Base-by-base conservation (phyloP, 2,329 filamentous ascomycete species). In the Ceratocystis alfenasii region DNA sequence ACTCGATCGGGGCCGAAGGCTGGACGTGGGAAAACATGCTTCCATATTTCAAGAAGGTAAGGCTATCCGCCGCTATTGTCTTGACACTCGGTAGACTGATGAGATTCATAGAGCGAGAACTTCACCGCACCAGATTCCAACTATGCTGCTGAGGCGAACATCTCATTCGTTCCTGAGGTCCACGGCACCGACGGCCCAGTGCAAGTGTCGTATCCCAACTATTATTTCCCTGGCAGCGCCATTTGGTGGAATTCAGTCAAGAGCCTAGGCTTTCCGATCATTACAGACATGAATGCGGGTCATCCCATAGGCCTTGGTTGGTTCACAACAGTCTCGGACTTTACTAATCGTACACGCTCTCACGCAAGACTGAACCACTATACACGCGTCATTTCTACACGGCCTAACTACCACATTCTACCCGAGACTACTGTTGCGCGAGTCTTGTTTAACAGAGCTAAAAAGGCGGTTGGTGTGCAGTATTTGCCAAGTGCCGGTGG, bases 401-500 rank as follows among this genome's bases (percentile, higher is more conserved):
- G 83, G 60, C 78, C 81, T 0, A 85, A 86, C 66, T 78, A 87
- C 1, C 81, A 87, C 66, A 76, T 87, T 3, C 75, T 87, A 0
- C 75, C 80, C 0, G 78, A 86, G 69, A 78, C 80, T 1, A 81
- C 81, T 66, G 83, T 87, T 0, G 74, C 79, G 1, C 78, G 78
- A 2, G 77, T 86, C 0, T 66, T 85, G 4, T 82, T 86, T 62
- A 69, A 75, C 4, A 76, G 81, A 3, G 75, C 77, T 2, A 82
- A 78, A 53, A 72, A 75, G 48, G 86, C 85, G 2, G 75, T 78
- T 0, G 85, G 84, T 0, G 79, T 88, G 1, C 82, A 87, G 69
- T 84, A 81, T 69, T 77, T 79, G 22, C 78, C 80, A 33, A 82
- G 63, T 1, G 36, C 63, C 41, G 59, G 69, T 6, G 68, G 68